Conservation (phyloP, 495 filamentous ascomycete genomes). For the Penicillium simplicissimum region DNA sequence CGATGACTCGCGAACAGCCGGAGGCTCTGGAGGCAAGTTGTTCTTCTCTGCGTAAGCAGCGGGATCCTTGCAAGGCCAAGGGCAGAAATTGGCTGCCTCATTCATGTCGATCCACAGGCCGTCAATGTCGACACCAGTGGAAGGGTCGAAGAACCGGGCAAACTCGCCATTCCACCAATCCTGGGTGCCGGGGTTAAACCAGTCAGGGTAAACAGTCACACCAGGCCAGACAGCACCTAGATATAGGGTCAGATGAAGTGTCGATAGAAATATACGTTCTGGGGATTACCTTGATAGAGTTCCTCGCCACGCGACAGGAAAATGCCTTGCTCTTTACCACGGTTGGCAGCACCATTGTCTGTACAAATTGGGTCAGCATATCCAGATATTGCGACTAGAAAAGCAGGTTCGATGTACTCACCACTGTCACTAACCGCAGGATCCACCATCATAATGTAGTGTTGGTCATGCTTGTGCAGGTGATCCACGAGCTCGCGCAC, state of each 20-base stretch:
- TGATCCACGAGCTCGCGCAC: conserved; percentile 70
- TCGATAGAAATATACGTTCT: neutral
- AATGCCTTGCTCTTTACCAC: conserved; percentile 59
- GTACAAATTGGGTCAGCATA: neutral
- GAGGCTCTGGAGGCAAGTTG: conserved; percentile 65
- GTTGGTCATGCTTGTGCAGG: conserved; percentile 72
- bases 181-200: conserved; percentile 70
- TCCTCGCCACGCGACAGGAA: conserved; percentile 68
- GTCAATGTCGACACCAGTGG: conserved; percentile 76
- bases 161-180: conserved; percentile 78
- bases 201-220: conserved; percentile 77
- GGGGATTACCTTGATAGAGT: conserved; percentile 59
- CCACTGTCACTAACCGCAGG: conserved; percentile 61
- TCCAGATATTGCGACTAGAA: no score
- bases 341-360: conserved; percentile 65
- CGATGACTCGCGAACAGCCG: conserved; percentile 54
- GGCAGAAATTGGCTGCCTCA: conserved; percentile 72
- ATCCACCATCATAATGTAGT: conserved; percentile 88
- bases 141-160: conserved; percentile 61
- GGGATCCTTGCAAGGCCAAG: conserved; percentile 70
- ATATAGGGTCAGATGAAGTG: neutral
- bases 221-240: conserved; percentile 80
- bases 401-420: conserved; percentile 21
- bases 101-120: conserved; percentile 90
- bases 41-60: conserved; percentile 50